Evolutionary conservation across 352 stramenopile species (phyloP).

Genomic region (Peronospora farinosa): DNA sequence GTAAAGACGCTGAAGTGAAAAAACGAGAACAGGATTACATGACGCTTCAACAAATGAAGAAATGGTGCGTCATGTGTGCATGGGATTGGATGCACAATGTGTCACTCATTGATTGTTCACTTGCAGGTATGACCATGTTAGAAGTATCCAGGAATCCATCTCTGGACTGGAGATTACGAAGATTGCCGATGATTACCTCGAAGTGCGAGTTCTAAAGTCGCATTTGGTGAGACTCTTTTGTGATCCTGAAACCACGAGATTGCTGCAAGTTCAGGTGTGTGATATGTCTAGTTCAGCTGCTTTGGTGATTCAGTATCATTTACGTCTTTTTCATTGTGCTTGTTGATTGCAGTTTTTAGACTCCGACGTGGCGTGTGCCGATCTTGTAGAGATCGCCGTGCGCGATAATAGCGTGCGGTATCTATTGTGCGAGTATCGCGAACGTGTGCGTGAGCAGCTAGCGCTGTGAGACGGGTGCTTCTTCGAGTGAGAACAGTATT

Average conservation of each 20-base stretch:
- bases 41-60: constrained; percentile 65
- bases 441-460: constrained; percentile 32
- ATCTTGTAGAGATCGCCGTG: constrained; percentile 52
- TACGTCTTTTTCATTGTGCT: not conserved
- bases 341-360: constrained; percentile 5
- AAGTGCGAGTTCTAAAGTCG: constrained; percentile 47
- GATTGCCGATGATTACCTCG: constrained; percentile 53
- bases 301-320: not conserved
- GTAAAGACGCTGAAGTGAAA: constrained; percentile 66
- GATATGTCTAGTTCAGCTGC: not conserved
- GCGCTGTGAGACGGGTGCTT: constrained; percentile 3
- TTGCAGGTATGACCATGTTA: constrained; percentile 59
- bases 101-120: not conserved
- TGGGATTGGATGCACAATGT: not conserved
- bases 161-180: constrained; percentile 51
- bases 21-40: constrained; percentile 66
- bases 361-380: constrained; percentile 22
- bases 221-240: constrained; percentile 54
- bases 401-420: constrained; percentile 53
- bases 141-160: constrained; percentile 43
- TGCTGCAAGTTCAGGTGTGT: constrained; percentile 56
- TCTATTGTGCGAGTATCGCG: constrained; percentile 54
- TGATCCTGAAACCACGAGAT: constrained; percentile 41
- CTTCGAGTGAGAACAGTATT: constrained; percentile 2
- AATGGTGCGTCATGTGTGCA: constrained; percentile 37